A percentile compares a stretch with the other conserved stretches of the same genome.
phyloP scores from a whole-genome alignment of 768 basidiomycete species.

The Trametes cubensis region DNA sequence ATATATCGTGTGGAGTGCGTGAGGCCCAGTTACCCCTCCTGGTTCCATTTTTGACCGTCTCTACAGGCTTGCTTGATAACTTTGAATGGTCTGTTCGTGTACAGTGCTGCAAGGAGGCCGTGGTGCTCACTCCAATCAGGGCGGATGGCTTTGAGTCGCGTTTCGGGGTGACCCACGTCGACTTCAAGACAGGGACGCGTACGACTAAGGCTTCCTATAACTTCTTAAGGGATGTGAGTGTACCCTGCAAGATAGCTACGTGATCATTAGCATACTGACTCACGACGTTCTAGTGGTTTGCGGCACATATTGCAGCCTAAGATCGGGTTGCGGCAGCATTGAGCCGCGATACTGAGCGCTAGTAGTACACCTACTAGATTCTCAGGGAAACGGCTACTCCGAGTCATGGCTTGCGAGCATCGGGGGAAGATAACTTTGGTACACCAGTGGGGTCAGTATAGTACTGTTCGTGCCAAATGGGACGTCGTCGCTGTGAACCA shows the following conservation, averaged over 20 bases:
- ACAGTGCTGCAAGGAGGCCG: not conserved
- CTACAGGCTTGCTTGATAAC: slow-evolving; percentile 43
- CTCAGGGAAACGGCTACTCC: too few relatives aligned
- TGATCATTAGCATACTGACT: not conserved
- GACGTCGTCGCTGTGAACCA: not conserved
- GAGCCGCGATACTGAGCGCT: too few relatives aligned
- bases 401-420: too few relatives aligned
- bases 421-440: too few relatives aligned
- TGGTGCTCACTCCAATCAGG: slow-evolving; percentile 15
- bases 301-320: not conserved
- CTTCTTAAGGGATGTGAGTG: slow-evolving; percentile 32
- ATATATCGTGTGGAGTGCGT: slow-evolving; percentile 48
- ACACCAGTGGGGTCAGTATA: too few relatives aligned
- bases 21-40: not conserved
- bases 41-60: not conserved
- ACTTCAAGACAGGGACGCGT: slow-evolving; percentile 36
- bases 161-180: slow-evolving; percentile 49
- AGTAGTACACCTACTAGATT: too few relatives aligned
- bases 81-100: slow-evolving; percentile 42
- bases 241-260: not conserved
- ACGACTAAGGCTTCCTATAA: slow-evolving; percentile 32
- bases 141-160: slow-evolving; percentile 46
- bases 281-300: slow-evolving; percentile 18
- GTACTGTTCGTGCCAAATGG: not conserved
- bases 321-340: too few relatives aligned